Evolutionary conservation across 345 rosid species (phyloP), one percentile per base, ranked within the genome.

Genomic region (Schrenkiella parvula): DNA sequence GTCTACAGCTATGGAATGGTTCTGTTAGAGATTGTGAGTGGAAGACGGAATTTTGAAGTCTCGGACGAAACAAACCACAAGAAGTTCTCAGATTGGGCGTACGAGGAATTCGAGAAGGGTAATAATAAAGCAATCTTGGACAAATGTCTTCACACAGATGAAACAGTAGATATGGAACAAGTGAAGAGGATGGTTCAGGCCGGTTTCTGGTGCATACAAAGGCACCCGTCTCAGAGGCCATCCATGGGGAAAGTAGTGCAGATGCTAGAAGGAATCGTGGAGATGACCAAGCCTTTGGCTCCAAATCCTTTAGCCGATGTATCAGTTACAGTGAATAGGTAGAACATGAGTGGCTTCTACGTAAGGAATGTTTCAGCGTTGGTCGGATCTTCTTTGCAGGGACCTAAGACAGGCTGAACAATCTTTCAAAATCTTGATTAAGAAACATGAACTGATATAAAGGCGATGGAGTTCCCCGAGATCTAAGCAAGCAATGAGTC

Each of bases 1-100:
- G 80, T 88, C 57, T 88, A 83, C 65, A 86, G 93, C 39, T 88
- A 78, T 21, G 93, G 93, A 4, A 79, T 84, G 81, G 87, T 88
- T 43, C 54, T 88, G 42, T 35, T 86, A 74, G 90, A 86, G 80
- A 72, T 84, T 47, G 79, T 86, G 25, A 76, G 89, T 22, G 87
- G 90, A 28, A 46, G 68, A 62, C 41, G 87, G 72, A 81, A 82
- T 21, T 76, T 73, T 52, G 89, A 84, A 39, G 80, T 80, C 51
- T 82, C 72, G 6, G 78, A 29, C 3, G 82, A 64, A 32, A 84
- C 81, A 22, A 75, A 82, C 56, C 44, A 75, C 34, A 84, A 77
- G 56, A 87, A 79, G 77, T 87, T 87, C 71, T 79, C 88, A 1
- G n/a, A 51, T 14, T 85, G 95, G 95, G 90, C 92, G 7, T 79